Conservation (phyloP, 768 basidiomycete species). For the Leccinum sublutescens region DNA sequence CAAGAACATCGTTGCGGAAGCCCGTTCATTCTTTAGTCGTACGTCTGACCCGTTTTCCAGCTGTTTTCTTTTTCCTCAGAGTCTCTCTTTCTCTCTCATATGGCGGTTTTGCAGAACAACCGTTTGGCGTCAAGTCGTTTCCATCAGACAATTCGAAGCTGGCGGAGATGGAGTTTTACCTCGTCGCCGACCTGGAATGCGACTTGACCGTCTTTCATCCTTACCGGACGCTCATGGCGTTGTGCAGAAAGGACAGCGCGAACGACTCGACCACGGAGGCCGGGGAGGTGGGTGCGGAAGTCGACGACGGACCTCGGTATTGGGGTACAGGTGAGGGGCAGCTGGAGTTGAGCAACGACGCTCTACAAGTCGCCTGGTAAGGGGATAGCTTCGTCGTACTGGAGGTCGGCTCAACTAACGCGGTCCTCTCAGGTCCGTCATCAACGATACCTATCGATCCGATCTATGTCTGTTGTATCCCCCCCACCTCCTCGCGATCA, state of each 20-base stretch:
- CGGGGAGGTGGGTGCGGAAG: conserved; percentile 49
- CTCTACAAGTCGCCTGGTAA: conserved; percentile 90
- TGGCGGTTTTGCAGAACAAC: conserved; percentile 44
- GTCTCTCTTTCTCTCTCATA: background rate
- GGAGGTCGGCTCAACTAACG: background rate
- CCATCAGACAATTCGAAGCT: conserved; percentile 86
- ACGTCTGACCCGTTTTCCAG: conserved; percentile 25
- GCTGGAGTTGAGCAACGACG: conserved; percentile 70
- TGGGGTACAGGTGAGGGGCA: conserved; percentile 83
- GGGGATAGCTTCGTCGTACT: conserved; percentile 16
- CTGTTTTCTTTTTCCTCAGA: background rate
- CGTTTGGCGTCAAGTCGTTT: conserved; percentile 76
- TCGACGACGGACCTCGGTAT: conserved; percentile 59
- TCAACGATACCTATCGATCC: conserved; percentile 95
- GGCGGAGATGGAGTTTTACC: conserved; percentile 99
- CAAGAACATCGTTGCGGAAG: conserved; percentile 86
- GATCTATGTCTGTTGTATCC: conserved; percentile 93
- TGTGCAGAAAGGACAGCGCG: conserved; percentile 61
- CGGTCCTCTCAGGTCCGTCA: conserved; percentile 72
- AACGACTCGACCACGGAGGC: conserved; percentile 52
- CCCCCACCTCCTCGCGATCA: conserved; percentile 91
- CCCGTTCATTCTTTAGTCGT: conserved; percentile 74
- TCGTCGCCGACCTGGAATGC: conserved; percentile 94
- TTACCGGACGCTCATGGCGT: conserved; percentile 80
- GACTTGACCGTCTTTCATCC: conserved; percentile 94